Evolutionary conservation across 371 early-diverging fungal species (phyloP).

Genomic region (Mucor racemosus): DNA sequence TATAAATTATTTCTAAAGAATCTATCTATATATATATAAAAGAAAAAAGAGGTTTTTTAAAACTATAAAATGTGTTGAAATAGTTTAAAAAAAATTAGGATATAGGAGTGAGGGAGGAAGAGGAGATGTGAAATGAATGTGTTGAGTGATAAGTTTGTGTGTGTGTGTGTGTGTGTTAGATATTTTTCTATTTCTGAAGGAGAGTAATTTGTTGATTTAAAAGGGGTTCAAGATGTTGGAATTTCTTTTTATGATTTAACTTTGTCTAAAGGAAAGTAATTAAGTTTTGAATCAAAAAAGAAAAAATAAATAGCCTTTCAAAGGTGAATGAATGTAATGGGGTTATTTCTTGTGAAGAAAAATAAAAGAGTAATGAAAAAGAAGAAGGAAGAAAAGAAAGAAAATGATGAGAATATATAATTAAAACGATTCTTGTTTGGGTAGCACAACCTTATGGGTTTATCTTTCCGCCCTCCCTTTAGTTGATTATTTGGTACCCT

Average conservation of each 20-base stretch:
- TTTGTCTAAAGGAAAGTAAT: conserved; percentile 10
- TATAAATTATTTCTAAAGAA: conserved; percentile 6
- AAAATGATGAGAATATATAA: conserved; percentile 2
- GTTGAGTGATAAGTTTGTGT: not conserved
- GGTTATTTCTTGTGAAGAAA: not conserved
- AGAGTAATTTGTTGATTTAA: not conserved
- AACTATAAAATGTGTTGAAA: not conserved
- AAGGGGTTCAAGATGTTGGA: not conserved
- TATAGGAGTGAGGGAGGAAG: not conserved
- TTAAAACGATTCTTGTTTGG: not conserved
- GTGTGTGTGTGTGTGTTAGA: not conserved
- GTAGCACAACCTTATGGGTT: not conserved
- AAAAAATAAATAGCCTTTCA: not conserved
- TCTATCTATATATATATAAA: not conserved
- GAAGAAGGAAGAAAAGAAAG: not conserved
- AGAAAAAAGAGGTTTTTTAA: not conserved
- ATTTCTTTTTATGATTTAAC: not conserved
- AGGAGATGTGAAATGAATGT: not conserved
- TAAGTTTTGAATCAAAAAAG: not conserved
- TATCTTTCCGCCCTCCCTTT: conserved; percentile 2
- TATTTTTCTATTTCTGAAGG: conserved; percentile 2
- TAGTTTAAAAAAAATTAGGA: not conserved
- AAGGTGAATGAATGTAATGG: conserved; percentile 8
- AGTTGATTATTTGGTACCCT: not conserved
- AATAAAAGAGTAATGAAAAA: not conserved